Evolutionary conservation across 768 basidiomycete genomes (phyloP), one percentile per base, ranked within the genome.

Genomic region (Tylopilus plumbeoviolaceoides): DNA sequence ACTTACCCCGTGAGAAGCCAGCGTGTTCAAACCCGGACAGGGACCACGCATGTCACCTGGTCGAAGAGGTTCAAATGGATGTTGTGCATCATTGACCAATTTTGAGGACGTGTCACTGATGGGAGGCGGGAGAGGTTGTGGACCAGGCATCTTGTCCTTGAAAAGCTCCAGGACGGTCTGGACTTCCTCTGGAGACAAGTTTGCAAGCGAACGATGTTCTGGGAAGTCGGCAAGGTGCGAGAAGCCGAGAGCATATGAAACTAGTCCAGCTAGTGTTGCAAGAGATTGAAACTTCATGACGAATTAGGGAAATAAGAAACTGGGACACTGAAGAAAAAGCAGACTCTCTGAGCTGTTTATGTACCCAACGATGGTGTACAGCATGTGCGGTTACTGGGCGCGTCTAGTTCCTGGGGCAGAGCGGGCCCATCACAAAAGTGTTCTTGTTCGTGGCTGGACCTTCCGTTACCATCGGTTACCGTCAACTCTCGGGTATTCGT

Each of bases 1-100:
- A 41, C 63, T 47, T 17, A 63, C 63, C 12, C 63, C 63, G 2
- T 64, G 63, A 58, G 60, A 53, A 5, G 64, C 56, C 2, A 64
- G 48, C 9, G 64, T 65, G 31, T 64, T 65, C 50, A 63, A 38
- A 41, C 63, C 63, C 0, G 63, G 60, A 41, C 55, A 64, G 4
- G 63, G 61, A 14, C 63, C 63, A 38, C 63, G 63, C 35, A 65
- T 54, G 38, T 60, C 63, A 28, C 54, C 54, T 7, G 56, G 57
- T 15, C 1, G 39, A 31, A 44, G 44, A 15, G 48, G 46, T 4
- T 36, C 0, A 33, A 40, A 65, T 20, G 63, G 63, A 12, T 65
- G 63, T 15, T 28, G 47, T 3, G 11, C 28, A 23, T 63, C 63
- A 20, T 60, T 31, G 5, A 65, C 63, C 35, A 60, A 8, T 35